A percentile compares a stretch with the other conserved stretches of the same genome.
Evolutionary conservation across 1,284 basidiomycete species (phyloP).

Genomic region (Rhodotorula glutinis): DNA sequence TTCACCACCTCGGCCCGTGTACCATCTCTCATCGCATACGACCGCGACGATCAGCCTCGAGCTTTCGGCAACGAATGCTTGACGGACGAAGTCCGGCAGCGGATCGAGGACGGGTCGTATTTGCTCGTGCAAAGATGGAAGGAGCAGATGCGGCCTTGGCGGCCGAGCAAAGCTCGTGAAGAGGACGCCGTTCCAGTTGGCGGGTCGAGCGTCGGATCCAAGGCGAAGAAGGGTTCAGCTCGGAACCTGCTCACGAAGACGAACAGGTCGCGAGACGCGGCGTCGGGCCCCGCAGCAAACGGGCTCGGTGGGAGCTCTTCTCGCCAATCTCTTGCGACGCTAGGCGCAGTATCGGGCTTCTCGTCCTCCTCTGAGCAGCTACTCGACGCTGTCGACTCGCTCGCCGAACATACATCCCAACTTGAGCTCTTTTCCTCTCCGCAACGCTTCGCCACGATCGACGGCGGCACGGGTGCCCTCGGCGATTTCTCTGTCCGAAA

Average conservation of each 20-base stretch:
- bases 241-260: too few species aligned
- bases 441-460: background rate
- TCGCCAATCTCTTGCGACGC: too few species aligned
- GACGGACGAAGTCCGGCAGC: background rate
- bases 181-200: too few species aligned
- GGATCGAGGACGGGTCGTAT: conserved; percentile 8
- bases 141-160: conserved; percentile 9
- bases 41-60: conserved; percentile 3
- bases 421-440: background rate
- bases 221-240: too few species aligned
- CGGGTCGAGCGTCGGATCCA: too few species aligned
- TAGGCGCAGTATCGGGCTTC: too few species aligned
- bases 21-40: conserved; percentile 15
- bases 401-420: background rate
- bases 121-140: conserved; percentile 18
- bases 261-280: too few species aligned
- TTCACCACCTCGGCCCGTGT: background rate
- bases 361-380: conserved; percentile 4
- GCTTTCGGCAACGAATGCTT: conserved; percentile 15
- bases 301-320: too few species aligned
- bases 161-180: background rate
- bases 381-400: conserved; percentile 3
- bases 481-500: background rate
- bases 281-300: too few species aligned
- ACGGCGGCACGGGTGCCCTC: conserved; percentile 2